Evolutionary conservation across 208 protist species (phyloP).

Genomic region (Crithidia thermophila): DNA sequence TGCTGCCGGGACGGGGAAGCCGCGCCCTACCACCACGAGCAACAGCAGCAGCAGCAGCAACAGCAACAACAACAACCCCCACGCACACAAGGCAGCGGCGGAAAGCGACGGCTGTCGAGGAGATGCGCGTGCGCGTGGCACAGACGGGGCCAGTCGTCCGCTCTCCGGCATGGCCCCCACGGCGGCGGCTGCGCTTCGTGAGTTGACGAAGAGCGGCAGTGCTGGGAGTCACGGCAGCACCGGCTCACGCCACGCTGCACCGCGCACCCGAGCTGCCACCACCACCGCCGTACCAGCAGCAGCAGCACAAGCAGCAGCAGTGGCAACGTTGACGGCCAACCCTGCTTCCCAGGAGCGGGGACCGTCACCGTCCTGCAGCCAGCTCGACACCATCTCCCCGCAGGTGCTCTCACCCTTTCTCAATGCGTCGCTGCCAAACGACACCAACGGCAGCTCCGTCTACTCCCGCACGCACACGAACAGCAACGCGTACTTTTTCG

Average conservation of each 20-base stretch:
- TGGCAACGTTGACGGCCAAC: not conserved
- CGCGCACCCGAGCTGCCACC: no score
- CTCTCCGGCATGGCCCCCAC: not conserved
- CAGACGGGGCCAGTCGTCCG: no score
- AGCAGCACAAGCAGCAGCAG: not conserved
- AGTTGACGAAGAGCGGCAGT: not conserved
- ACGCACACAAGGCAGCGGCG: no score
- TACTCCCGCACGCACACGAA: not conserved
- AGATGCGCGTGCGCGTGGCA: no score
- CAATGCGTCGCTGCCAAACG: not conserved
- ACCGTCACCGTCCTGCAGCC: not conserved
- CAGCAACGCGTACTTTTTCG: no score
- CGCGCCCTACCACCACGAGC: no score
- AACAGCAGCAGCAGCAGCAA: no score
- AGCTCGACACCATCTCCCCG: not conserved
- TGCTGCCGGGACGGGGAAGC: no score
- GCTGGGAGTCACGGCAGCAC: not conserved
- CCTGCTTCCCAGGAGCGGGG: not conserved
- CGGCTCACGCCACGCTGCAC: not conserved
- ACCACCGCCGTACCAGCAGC: no score
- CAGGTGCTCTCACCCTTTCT: slow-evolving; percentile 15
- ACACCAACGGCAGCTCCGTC: not conserved
- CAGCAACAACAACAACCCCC: no score
- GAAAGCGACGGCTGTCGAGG: no score
- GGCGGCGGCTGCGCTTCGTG: not conserved